Base-by-base conservation (phyloP, 331 rosid genomes). In the Cydonia oblonga region DNA sequence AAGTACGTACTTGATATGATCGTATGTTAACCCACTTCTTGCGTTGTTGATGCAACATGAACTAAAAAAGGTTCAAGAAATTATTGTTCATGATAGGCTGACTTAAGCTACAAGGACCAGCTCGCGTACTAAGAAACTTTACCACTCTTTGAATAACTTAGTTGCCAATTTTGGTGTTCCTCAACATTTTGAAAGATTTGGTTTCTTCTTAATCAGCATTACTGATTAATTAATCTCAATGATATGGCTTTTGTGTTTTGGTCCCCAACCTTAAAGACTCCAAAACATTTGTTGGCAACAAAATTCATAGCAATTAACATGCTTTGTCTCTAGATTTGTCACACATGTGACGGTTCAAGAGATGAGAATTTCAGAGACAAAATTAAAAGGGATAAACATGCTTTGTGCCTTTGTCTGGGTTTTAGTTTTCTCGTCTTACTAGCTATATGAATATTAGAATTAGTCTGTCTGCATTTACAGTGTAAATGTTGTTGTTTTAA, bases 191-290 rank as follows among this genome's bases (percentile, higher is more conserved):
- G 28, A 53, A 71, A 71, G 49, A 64, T 78, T 54, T 68, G 59
- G 65, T 51, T 76, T 73, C 71, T 78, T 77, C 78, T 81, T 61
- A 26, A 60, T 58, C 66, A 20, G 70, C 56, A 51, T 73, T 66
- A 76, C 71, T 69, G 66, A 56, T 72, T 64, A 59, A 59, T 2
- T 9, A 61, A 64, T 72, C 70, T 32, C 68, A 58, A 75, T 65
- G 61, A 69, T 71, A 59, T 33, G 77, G 70, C 84, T 81, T 78
- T 79, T 78, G 74, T 71, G 71, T 49, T 10, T 72, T 68, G 85
- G 92, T 86, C 84, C 87, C 91, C 90, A 72, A 68, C 77, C 64
- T 64, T 59, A 68, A 2, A 38, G 60, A 60, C 80, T 63, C 58
- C 81, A 64, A 71, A 40, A 42, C 56, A 59, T 32, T 63, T 38